Evolutionary conservation across 2,329 filamentous ascomycete genomes (phyloP), one percentile per base, ranked within the genome.

Genomic region (Phoma sp.): DNA sequence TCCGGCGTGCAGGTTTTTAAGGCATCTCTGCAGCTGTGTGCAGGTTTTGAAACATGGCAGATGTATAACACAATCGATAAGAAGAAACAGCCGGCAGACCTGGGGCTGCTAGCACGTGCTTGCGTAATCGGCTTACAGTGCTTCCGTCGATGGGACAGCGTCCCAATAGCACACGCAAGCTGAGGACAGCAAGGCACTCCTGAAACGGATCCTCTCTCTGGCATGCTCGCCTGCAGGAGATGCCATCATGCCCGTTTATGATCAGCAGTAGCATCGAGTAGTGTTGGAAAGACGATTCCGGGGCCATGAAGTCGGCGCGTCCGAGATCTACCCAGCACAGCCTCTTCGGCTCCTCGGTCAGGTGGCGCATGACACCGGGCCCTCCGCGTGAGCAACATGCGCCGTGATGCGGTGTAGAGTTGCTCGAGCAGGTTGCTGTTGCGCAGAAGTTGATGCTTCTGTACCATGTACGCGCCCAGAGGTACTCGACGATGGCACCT

Each of bases 391-490:
- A 45, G 33, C 47, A 39, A 25, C 49, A 47, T 8, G 51, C 58
- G 45, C 58, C 22, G 44, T 56, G 31, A 51, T 46, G 43, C 48
- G 49, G 29, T 12, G 49, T 49, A 37, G 39, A 29, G 49, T 54
- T 56, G 63, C 63, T 55, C 57, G 59, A 54, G 48, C 58, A 63
- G 44, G 47, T 40, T 60, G 36, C 55, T 36, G 50, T 59, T 41
- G 54, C 44, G 43, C 52, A 47, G 15, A 31, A 33, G 13, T 22
- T 25, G 21, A 39, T 69, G 69, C 66, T 69, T 70, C 71, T 74
- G 71, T 50, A 47, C n/a, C 24, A 33, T 74, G 71, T 65, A 75
- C 55, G 71, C 72, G 72, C 72, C 65, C 51, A 45, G 51, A 66
- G 63, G 67, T 70, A 71, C 69, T 71, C 64, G 64, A 63, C 64